phyloP scores from a whole-genome alignment of 83 land plant species.

The Thuja plicata region DNA sequence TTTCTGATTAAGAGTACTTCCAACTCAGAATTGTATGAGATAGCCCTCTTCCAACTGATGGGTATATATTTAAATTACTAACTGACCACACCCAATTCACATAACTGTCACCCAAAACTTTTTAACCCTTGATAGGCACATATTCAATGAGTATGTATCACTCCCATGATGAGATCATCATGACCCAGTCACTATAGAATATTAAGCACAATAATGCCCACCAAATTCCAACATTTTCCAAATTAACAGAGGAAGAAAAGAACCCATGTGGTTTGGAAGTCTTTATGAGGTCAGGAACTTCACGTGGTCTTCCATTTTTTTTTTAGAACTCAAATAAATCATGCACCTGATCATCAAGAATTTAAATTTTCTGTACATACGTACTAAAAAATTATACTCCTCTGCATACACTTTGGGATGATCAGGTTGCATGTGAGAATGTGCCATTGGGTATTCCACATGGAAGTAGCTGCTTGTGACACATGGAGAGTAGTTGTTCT shows the following conservation, averaged over 20 bases:
- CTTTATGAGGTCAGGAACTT: not conserved
- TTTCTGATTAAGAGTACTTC: not conserved
- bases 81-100: not conserved
- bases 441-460: not conserved
- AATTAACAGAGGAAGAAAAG: not conserved
- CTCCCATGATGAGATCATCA: constrained; percentile 5
- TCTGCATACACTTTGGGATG: not conserved
- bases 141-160: not conserved
- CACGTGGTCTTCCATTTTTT: constrained; percentile 10
- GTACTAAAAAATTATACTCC: no score
- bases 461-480: not conserved
- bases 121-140: no score
- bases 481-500: not conserved
- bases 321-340: not conserved
- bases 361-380: not conserved
- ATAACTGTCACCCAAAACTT: not conserved
- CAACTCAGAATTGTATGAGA: not conserved
- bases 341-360: not conserved
- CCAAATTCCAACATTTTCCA: not conserved
- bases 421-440: no score
- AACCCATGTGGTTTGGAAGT: not conserved
- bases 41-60: not conserved
- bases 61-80: not conserved
- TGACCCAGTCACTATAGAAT: not conserved
- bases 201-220: not conserved